Percentiles rank a stretch among this genome's conserved stretches.
phyloP scores from a whole-genome alignment of 2,329 filamentous ascomycete genomes.

The Alternaria arborescens region DNA sequence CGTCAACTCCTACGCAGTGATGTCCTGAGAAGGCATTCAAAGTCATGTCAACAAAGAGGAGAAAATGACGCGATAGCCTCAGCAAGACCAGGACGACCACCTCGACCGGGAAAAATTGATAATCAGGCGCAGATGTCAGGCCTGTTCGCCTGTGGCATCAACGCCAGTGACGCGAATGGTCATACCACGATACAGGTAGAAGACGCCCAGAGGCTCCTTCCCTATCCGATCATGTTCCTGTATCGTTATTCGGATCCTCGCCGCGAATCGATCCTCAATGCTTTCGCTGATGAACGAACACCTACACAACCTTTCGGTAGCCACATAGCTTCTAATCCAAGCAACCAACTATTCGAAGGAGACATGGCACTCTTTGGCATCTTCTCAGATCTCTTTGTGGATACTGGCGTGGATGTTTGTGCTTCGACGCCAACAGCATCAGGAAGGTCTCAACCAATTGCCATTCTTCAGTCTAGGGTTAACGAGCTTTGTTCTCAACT shows the following conservation, averaged over 20 bases:
- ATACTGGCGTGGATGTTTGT: not conserved
- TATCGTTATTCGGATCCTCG: constrained; percentile 22
- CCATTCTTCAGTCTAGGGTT: not conserved
- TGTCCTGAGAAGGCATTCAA: constrained; percentile 10
- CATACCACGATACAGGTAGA: not conserved
- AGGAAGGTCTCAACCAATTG: not conserved
- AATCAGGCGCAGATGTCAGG: not conserved
- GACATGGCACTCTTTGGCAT: constrained; percentile 4
- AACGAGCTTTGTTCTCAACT: not conserved
- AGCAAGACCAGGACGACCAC: not conserved
- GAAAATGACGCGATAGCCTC: constrained; percentile 6
- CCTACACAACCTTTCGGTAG: not conserved
- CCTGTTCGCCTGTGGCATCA: not conserved
- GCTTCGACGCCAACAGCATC: not conserved
- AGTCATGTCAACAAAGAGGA: constrained; percentile 7
- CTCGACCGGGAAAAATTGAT: not conserved
- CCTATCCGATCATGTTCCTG: constrained; percentile 18
- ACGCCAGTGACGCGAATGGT: not conserved
- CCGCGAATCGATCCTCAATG: constrained; percentile 13
- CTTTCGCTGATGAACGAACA: constrained; percentile 12
- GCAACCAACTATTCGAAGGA: not conserved
- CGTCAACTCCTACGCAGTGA: not conserved
- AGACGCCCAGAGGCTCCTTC: not conserved
- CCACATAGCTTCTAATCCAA: not conserved
- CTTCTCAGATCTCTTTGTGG: constrained; percentile 13